Evolutionary conservation across 371 early-diverging fungal genomes (phyloP).

Genomic region (Saksenaea oblongispora): DNA sequence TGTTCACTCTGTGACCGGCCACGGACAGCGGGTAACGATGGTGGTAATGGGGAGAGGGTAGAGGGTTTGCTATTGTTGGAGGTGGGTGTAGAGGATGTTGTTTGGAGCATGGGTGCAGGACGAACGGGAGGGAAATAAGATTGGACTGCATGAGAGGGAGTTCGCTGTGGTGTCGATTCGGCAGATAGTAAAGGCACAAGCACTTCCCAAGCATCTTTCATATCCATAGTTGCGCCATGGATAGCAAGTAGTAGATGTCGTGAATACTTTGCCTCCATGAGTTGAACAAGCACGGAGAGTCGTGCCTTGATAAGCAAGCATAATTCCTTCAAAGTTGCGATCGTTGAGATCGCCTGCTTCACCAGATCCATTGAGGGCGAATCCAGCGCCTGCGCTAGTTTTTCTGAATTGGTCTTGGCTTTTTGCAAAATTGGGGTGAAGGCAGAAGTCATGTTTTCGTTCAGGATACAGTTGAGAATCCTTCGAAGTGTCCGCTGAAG

Average conservation of each 20-base stretch:
- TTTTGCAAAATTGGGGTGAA: constrained; percentile 25
- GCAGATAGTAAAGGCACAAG: constrained; percentile 23
- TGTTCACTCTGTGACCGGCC: constrained; percentile 31
- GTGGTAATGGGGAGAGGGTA: constrained; percentile 3
- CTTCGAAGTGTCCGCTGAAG: constrained; percentile 29
- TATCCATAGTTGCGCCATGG: constrained; percentile 54
- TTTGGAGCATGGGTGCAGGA: constrained; percentile 10
- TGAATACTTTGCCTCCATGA: constrained; percentile 42
- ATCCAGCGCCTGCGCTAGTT: constrained; percentile 15
- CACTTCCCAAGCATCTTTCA: constrained; percentile 52
- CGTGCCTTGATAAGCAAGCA: constrained; percentile 23
- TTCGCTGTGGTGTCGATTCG: background rate
- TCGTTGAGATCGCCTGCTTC: constrained; percentile 13
- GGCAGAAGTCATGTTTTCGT: constrained; percentile 21
- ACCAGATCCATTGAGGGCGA: constrained; percentile 14
- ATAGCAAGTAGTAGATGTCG: constrained; percentile 48
- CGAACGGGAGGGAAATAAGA: constrained; percentile 1
- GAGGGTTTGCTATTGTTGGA: constrained; percentile 1
- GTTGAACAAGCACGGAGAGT: constrained; percentile 28
- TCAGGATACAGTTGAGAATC: constrained; percentile 24
- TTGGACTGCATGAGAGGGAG: background rate
- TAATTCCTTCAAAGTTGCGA: constrained; percentile 28
- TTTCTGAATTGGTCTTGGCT: constrained; percentile 23
- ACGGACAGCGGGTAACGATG: constrained; percentile 1
- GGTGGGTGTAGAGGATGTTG: constrained; percentile 11